phyloP scores from a whole-genome alignment of 2,329 filamentous ascomycete species.

The Anthostomella pinea region DNA sequence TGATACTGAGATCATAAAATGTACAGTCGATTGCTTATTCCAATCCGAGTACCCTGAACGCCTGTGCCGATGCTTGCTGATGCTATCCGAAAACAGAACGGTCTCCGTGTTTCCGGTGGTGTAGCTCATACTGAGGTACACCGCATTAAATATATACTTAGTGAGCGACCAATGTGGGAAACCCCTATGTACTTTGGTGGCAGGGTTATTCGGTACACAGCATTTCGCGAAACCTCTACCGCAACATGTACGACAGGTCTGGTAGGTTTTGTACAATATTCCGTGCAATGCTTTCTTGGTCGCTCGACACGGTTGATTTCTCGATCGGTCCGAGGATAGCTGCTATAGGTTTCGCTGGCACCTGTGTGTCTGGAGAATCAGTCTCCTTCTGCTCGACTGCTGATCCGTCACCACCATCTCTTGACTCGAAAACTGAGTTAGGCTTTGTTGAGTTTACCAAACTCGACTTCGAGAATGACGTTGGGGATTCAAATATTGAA shows the following conservation, averaged over 20 bases:
- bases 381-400: too few species aligned
- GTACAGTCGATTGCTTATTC: too few species aligned
- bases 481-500: constrained; percentile 13
- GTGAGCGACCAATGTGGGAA: too few species aligned
- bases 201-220: too few species aligned
- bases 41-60: too few species aligned
- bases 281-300: constrained; percentile 34
- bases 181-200: too few species aligned
- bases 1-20: too few species aligned
- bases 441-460: constrained; percentile 4
- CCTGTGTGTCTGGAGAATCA: background rate
- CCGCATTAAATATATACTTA: constrained; percentile 4
- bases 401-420: constrained; percentile 2
- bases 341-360: constrained; percentile 3
- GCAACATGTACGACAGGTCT: constrained; percentile 46
- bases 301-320: constrained; percentile 3
- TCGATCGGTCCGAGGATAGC: constrained; percentile 16
- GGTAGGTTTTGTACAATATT: constrained; percentile 38
- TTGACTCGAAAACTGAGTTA: constrained; percentile 3
- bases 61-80: constrained; percentile 18
- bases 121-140: too few species aligned
- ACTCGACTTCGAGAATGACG: constrained; percentile 3
- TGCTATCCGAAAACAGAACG: constrained; percentile 17
- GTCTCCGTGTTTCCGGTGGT: constrained; percentile 6
- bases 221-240: constrained; percentile 24